Evolutionary conservation across 345 rosid species (phyloP), one percentile per base, ranked within the genome.

Genomic region (Pugionium dolabratum): DNA sequence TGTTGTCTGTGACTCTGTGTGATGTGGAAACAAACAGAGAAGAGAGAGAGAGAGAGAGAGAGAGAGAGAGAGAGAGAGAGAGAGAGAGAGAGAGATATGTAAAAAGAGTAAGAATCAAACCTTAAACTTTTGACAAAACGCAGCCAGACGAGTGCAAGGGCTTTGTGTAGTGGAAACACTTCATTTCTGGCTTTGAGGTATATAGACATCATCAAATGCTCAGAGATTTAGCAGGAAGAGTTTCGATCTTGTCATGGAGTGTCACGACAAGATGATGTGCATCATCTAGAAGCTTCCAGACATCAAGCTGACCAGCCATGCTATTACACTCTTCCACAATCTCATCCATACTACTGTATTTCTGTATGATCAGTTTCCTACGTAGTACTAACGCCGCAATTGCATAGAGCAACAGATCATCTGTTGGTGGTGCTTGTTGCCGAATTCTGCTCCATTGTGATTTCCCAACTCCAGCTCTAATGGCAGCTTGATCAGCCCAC

Each of bases 401-500:
- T 0, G 99, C 99, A 9, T 84, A 95, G 3, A 95, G 95, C 83
- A 95, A 71, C 35, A 95, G 59, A 83, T 95, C 97, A 34, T 95
- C 95, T 0, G 97, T 91, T 1, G 99, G 99, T 0, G 99, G 97
- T 3, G 91, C 95, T 27, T 84, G 80, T 81, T 86, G 96, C 64
- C 97, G 69, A 67, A 91, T 88, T 65, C 85, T 81, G 72, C 95
- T 84, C 99, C 99, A 91, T 2, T 91, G 87, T 2, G 97, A 89
- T 66, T 89, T 95, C 44, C 96, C 96, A 5, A 94, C 82, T 64
- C 95, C 92, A 4, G 91, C 90, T 75, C 99, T 89, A 10, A 91
- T 84, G n/a, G 99, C 97, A 3, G 97, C 97, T 77, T 89, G 97
- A 80, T 95, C 99, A 29, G 96, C 99, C 99, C 99, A 91, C 93